Evolutionary conservation across 225 moss, liverwort and hornwort species (phyloP), one percentile per base, ranked within the genome.

Genomic region (Bryum argenteum): DNA sequence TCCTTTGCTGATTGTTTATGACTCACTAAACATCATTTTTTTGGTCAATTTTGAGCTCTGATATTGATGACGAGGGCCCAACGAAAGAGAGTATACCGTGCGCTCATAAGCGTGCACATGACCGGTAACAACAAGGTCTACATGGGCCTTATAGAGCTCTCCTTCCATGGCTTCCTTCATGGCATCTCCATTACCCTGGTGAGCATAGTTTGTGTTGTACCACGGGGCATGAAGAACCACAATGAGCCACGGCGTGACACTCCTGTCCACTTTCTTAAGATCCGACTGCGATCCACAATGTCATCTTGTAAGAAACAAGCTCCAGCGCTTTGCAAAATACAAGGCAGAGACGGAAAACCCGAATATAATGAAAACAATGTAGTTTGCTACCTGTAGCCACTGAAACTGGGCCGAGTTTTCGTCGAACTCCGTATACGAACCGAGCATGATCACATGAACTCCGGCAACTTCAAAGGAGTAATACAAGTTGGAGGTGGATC

Each of bases 381-480:
- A 11, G 17, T 48, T 48, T 7, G 63, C 71, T 23, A 96, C 93
- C 86, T 89, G 80, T 14, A 96, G 79, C 93, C 93, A 93, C 52
- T 72, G 79, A 64, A 87, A 84, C 62, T 93, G 91, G 5, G 70
- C 65, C 58, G 95, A 96, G 39, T 58, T 70, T 56, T 72, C 28
- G 71, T 76, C 80, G 69, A 64, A 86, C 40, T 87, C 84, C 19
- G 82, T 65, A 70, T 93, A 96, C 24, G 91, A 96, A 60, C 88
- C 88, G 19, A 96, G 80, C 93, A 96, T 93, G 67, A 96, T 82
- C 54, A 89, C 87, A 82, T 96, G 95, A 45, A 82, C 91, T 42
- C 91, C 87, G 65, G 93, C 95, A 61, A 91, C 95, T 45, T 96
- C 93, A 45, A 93, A 93, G 55, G 93, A 96, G 78, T 96, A 93